These are phyloP conservation scores for Trametes coccinea DNA, from an alignment of 768 basidiomycete species.

Conservation along the genomic window DNA sequence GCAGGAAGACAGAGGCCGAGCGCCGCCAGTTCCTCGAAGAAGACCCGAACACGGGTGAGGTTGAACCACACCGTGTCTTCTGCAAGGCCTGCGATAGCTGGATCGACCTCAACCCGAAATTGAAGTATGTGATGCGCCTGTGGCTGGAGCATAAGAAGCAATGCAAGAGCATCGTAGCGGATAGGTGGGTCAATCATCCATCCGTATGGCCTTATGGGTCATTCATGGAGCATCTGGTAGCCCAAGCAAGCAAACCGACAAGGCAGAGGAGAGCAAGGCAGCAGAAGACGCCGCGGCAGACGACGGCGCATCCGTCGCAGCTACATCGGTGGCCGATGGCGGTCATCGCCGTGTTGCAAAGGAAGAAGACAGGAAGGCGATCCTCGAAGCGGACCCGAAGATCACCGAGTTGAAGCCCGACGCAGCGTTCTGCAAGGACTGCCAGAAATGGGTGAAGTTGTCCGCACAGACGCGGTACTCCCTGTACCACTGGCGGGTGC, in stretches of 20 bases:
- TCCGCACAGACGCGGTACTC: constrained; percentile 40
- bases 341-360: constrained; percentile 25
- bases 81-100: constrained; percentile 60
- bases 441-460: constrained; percentile 64
- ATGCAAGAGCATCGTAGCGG: constrained; percentile 40
- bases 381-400: constrained; percentile 55
- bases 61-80: constrained; percentile 58
- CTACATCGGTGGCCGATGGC: neutral
- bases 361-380: constrained; percentile 49
- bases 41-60: constrained; percentile 55
- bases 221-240: neutral
- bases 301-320: constrained; percentile 30
- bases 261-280: neutral
- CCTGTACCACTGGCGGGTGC: constrained; percentile 54
- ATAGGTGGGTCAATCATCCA: constrained; percentile 1
- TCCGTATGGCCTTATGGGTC: neutral
- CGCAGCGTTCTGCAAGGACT: constrained; percentile 58
- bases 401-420: constrained; percentile 50
- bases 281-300: constrained; percentile 27
- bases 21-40: constrained; percentile 65
- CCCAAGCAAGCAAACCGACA: constrained; percentile 1
- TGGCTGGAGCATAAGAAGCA: constrained; percentile 61
- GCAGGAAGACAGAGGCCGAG: constrained; percentile 56
- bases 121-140: constrained; percentile 56
- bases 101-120: constrained; percentile 56